Base-by-base conservation (phyloP, 139 green algal species). In the Picochlorum sp. region DNA sequence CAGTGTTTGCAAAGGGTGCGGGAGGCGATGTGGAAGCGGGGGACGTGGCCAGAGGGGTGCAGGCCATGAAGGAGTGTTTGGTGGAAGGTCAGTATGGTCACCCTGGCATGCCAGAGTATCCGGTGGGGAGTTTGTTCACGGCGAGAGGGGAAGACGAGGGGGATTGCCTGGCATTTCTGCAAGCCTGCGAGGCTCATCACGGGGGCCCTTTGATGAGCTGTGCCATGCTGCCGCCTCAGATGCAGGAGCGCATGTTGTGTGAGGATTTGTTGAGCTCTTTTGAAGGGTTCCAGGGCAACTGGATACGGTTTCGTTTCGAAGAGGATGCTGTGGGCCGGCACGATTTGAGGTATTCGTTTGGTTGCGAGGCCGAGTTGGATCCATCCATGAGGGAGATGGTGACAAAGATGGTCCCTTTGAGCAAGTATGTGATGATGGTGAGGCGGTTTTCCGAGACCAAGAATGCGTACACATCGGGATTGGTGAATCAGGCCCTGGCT, bases 361-460 rank as follows among this genome's bases (percentile, higher is more conserved):
- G 16, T 9, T 54, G 47, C n/a, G 47, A 54, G n/a, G 47, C 4
- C 6, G 47, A 54, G 16, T 9, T 89, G 62, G 82, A 93, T 61
- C 72, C 74, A 1, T 63, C 72, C 18, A 50, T 87, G 45, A 32
- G 65, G 57, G 84, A 89, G 73, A 76, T 92, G 61, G 73, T 83
- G 47, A 63, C 76, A 52, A 72, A 75, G 47, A 80, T 96, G 79
- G 78, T 96, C 63, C 87, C 89, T 10, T 68, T 97, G 16, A 92
- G 86, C 62, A 84, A 95, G 69, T 82, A 82, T 64, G 82, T 83
- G 18, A 79, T 69, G 5, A 59, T 79, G 8, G 56, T 96, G 23
- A 62, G 80, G 69, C 79, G 88, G 6, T 96, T 88, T 74, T 79
- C 89, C 49, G 90, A 95, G 75, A 87, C 82, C 10, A 79, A 86